Base-by-base conservation (phyloP, 495 filamentous ascomycete genomes). In the Pseudotulostoma volvatum region DNA sequence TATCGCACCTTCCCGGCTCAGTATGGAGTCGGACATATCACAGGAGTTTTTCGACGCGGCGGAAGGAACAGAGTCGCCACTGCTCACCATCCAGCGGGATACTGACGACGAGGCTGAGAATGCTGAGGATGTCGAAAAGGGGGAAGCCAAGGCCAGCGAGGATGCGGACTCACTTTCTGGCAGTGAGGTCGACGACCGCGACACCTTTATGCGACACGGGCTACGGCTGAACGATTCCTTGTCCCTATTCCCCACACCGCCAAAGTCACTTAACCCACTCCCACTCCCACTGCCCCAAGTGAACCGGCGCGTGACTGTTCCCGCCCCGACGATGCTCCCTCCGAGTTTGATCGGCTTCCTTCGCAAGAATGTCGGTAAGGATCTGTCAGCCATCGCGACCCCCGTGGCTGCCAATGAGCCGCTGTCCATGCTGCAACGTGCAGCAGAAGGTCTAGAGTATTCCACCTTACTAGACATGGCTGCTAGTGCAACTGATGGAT, bases 301-400 rank as follows among this genome's bases (percentile, higher is more conserved):
- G 4, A 55, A 66, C 31, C 72, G 90, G n/a, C 74, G 90, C 37
- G 64, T 60, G 13, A 79, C 75, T 1, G 73, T 97, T 9, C 63
- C 72, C 0, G 66, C 78, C 1, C 72, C 85, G 2, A 86, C 73
- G 17, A 73, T 84, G 18, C 52, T 73, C 28, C 88, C 92, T 0
- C 90, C 90, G 0, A 93, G 84, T 57, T 62, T 97, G 20, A 90
- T 97, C 41, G 79, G 82, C 1, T 93, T 95, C 54, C 65, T 96
- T 7, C 83, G 92, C 50, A 97, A 95, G 54, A 97, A 97, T 45
- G 90, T 95, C 9, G 90, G 90, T 46, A 96, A 96, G 60, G 90
- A 97, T 55, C 63, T 97, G 4, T 93, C 84, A 36, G 87, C 84
- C 3, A 86, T 96, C 52, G 80, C 83, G 23, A 97, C 96, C 92